These are phyloP conservation scores for Ganoderma resinaceum DNA, from an alignment of 1,284 basidiomycete genomes.

Conservation along the genomic window DNA sequence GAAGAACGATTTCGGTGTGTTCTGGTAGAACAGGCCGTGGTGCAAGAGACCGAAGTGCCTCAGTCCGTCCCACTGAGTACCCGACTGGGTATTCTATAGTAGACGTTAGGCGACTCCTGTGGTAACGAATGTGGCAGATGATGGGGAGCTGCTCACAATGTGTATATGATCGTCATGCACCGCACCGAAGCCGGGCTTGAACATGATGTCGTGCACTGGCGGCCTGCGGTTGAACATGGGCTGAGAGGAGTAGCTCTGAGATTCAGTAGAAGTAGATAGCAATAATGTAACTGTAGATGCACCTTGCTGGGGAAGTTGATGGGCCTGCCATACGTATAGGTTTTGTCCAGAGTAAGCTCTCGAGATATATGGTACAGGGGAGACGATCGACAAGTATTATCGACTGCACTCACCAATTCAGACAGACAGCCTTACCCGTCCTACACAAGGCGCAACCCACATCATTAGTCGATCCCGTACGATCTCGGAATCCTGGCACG, in stretches of 20 bases:
- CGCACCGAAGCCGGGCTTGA: conserved; percentile 36
- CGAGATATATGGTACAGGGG: conserved; percentile 5
- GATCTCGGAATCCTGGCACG: conserved; percentile 28
- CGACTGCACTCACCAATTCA: conserved; percentile 61
- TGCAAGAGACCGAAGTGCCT: conserved; percentile 65
- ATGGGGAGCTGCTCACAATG: conserved; percentile 51
- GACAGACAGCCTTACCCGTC: conserved; percentile 59
- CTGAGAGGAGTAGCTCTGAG: conserved; percentile 41
- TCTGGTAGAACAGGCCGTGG: conserved; percentile 69
- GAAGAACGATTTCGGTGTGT: conserved; percentile 54
- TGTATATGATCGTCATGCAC: conserved; percentile 67
- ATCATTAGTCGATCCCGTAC: background rate
- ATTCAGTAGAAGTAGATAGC: background rate
- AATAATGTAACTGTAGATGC: conserved; percentile 11
- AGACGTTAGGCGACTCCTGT: background rate
- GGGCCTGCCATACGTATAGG: conserved; percentile 52
- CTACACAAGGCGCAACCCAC: conserved; percentile 38
- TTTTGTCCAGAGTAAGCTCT: conserved; percentile 2
- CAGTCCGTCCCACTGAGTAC: conserved; percentile 79
- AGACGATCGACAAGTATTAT: conserved; percentile 4
- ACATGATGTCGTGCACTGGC: conserved; percentile 52
- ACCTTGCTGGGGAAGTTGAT: conserved; percentile 73
- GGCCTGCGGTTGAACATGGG: conserved; percentile 62
- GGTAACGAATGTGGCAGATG: conserved; percentile 9
- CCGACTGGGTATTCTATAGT: conserved; percentile 73